Base-by-base conservation (phyloP, 805 yeast genomes). In the Nakazawaea holstii region DNA sequence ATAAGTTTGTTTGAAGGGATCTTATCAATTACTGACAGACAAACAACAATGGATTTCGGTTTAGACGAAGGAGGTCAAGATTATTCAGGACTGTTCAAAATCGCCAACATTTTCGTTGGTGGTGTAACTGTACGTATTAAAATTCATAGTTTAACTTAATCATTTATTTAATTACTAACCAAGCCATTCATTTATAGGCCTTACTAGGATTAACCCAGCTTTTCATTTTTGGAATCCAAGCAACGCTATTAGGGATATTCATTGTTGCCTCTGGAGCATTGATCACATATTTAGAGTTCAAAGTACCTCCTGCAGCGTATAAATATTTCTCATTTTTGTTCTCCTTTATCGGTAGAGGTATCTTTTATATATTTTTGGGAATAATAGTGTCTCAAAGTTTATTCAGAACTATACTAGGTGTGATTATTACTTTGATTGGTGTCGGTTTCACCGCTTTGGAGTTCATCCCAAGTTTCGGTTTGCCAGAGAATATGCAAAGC, bases 401-500 rank as follows among this genome's bases (percentile, higher is more conserved):
- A 31, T 65, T 86, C 52, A 74, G 89, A 53, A 58, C 77, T 35
- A 60, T 87, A 38, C 68, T 79, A n/a, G 83, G 84, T 2, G 52
- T 83, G 8, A 43, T 85, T 11, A 68, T 87, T n/a, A 73, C 79
- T 35, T 36, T 79, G 2, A 63, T 80, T 24, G 96, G 96, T 28
- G 59, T 79, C 20, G 76, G 65, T 2, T 88, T 72, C 64, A 60
- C 74, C 42, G 77, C 66, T 1, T 72, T 88, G 57, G 94, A 88
- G 64, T 83, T 84, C 43, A 64, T 86, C 27, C 89, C 91, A 15
- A 77, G 85, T 51, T 70, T 87, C 37, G 82, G 86, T 45, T 84
- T 90, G 28, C 97, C 96, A 15, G 85, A 78, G 49, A 87, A 84
- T 66, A 87, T 89, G 87, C 85, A 76, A 57, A 67, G 74, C 35